Percentiles rank a stretch among this genome's conserved stretches.
These are phyloP conservation scores for Ambrosia artemisiifolia DNA, from an alignment of 129 eudicot species.

Conservation along the genomic window DNA sequence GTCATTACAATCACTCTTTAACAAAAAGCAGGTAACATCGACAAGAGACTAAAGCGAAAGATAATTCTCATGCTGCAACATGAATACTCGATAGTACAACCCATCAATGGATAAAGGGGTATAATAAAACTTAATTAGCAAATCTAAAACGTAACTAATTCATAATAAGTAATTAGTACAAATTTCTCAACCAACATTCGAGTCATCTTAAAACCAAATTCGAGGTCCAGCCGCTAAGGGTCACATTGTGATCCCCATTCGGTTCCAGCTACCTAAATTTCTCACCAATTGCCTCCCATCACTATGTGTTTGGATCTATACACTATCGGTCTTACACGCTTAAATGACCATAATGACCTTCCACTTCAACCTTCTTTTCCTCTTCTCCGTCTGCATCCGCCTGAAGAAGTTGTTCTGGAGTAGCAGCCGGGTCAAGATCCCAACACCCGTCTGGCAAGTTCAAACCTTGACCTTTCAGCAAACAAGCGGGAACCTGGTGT, in stretches of 20 bases:
- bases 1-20: neutral
- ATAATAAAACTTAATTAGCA: constrained; percentile 32
- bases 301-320: constrained; percentile 30
- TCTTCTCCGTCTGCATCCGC: constrained; percentile 39
- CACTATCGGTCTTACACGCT: constrained; percentile 31
- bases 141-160: constrained; percentile 32
- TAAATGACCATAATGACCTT: constrained; percentile 18
- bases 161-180: constrained; percentile 44
- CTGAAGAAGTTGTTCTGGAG: constrained; percentile 80
- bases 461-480: constrained; percentile 52
- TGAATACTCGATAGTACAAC: neutral
- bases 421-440: constrained; percentile 99
- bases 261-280: constrained; percentile 42
- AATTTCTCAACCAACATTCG: constrained; percentile 37
- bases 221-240: constrained; percentile 39
- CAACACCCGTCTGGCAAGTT: constrained; percentile 94
- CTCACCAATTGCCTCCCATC: constrained; percentile 21
- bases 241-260: constrained; percentile 59
- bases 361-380: constrained; percentile 1
- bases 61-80: neutral
- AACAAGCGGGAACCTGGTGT: constrained; percentile 88
- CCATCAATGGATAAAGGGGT: constrained; percentile 11
- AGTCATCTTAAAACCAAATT: constrained; percentile 47
- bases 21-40: neutral
- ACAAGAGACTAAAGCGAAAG: neutral